Evolutionary conservation across 495 filamentous ascomycete genomes (phyloP), one percentile per base, ranked within the genome.

Genomic region (Trichoderma erinaceum): DNA sequence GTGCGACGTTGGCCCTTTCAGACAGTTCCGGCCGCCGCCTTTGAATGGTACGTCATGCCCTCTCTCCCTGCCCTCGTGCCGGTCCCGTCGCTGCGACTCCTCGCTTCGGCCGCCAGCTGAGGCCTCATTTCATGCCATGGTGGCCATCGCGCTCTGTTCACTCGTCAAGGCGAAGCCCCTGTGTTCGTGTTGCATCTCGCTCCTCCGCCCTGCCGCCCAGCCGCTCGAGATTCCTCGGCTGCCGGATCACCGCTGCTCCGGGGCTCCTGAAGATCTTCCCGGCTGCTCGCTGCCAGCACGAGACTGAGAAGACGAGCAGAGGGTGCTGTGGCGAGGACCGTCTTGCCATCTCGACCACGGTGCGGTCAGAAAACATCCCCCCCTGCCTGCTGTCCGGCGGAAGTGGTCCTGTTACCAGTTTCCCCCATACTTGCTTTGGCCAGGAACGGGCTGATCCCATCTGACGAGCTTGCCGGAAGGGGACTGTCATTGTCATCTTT

Each of bases 31-130:
- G 63, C 63, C 8, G 63, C 63, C 63, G 63, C 41, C 63, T 65
- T 65, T 65, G 63, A 46, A 65, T 65, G 41, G 63, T 46, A 41
- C 63, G 63, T 41, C 63, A 41, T 65, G 35, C 63, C 27, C 50
- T 23, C 50, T n/a, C 13, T 56, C 50, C 21, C n/a, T 27, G 48
- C 21, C 25, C 56, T 13, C 23, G 8, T 32, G 8, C 25, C 7
- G 1, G 11, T 16, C 16, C 56, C 27, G 29, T 5, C 52, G 21
- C 16, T 61, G 8, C 4, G 56, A 52, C 48, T 21, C 16, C 16
- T 29, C 29, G 21, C 18, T 10, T 16, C 18, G 48, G 44, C 44
- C 48, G 48, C 16, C 48, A 18, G 35, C n/a, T n/a, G 48, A 23
- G 3, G 48, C 48, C 48, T 21, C 18, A 52, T 52, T 38, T 38